Conservation (phyloP, 805 yeast species). For the Suhomyces sp. region DNA sequence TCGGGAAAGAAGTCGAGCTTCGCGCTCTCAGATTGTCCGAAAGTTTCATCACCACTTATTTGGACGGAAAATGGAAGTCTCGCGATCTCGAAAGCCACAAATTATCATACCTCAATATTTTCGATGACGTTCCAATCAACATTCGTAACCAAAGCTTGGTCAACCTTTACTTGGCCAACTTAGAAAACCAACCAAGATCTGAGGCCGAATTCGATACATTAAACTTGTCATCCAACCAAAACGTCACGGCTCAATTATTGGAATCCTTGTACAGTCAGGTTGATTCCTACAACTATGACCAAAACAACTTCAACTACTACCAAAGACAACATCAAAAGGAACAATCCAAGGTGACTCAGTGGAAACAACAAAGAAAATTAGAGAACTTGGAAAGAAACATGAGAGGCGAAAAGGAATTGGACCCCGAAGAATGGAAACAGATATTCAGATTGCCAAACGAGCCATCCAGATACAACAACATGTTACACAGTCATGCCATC, state of each 20-base stretch:
- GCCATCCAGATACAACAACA: constrained; percentile 71
- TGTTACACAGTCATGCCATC: constrained; percentile 65
- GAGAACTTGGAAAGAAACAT: constrained; percentile 63
- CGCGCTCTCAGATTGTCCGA: constrained; percentile 68
- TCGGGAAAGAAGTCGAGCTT: constrained; percentile 61
- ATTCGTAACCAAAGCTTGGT: constrained; percentile 69
- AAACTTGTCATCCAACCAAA: constrained; percentile 42
- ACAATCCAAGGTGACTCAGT: constrained; percentile 62
- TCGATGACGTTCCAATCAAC: constrained; percentile 67
- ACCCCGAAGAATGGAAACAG: constrained; percentile 60
- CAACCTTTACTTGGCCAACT: constrained; percentile 46
- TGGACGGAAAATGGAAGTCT: constrained; percentile 62
- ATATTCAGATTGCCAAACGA: constrained; percentile 66
- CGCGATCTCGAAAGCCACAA: constrained; percentile 58
- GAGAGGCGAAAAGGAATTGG: constrained; percentile 52
- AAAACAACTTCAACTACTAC: constrained; percentile 75
- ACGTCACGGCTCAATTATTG: constrained; percentile 46
- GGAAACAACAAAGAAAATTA: constrained; percentile 67
- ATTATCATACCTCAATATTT: constrained; percentile 60
- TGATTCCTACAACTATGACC: constrained; percentile 74
- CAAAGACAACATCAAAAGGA: constrained; percentile 76
- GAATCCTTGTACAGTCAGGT: constrained; percentile 66
- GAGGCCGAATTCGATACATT: constrained; percentile 34
- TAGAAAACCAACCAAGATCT: constrained; percentile 15
- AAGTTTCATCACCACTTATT: constrained; percentile 53